Evolutionary conservation across 345 rosid species (phyloP).

Genomic region (Eucalyptus polybractea): DNA sequence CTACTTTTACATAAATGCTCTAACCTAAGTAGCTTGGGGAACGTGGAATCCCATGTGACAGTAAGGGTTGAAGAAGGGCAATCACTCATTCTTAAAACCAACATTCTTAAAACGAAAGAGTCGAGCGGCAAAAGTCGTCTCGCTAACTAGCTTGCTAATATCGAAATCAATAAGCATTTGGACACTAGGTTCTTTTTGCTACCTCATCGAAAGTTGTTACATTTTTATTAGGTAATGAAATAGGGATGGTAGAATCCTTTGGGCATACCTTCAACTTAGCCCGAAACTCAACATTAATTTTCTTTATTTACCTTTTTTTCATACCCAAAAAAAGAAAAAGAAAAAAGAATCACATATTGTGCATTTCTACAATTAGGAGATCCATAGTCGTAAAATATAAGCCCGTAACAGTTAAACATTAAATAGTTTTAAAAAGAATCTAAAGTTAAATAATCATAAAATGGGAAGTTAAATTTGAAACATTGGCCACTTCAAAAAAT

Average conservation of each 20-base stretch:
- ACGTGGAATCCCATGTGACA: too few relatives aligned
- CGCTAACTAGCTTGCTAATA: not conserved
- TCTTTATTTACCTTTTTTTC: not conserved
- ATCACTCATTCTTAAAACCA: not conserved
- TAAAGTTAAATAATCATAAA: not conserved
- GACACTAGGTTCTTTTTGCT: not conserved
- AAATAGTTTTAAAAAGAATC: not conserved
- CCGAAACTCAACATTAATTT: not conserved
- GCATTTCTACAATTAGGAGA: not conserved
- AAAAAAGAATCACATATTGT: not conserved
- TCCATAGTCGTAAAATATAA: not conserved
- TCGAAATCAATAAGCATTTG: not conserved
- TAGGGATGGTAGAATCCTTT: not conserved
- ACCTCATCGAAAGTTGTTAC: not conserved
- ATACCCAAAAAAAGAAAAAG: not conserved
- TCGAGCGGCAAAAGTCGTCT: accelerated
- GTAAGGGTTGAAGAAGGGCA: not conserved
- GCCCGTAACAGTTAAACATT: not conserved
- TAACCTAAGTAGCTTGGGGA: too few relatives aligned
- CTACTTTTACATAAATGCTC: too few relatives aligned
- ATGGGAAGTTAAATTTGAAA: not conserved
- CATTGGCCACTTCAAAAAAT: not conserved
- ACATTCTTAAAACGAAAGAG: not conserved
- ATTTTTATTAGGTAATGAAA: not conserved
- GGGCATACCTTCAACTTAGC: too few relatives aligned